phyloP scores from a whole-genome alignment of 208 protist species.

The Trypanosoma boissoni region DNA sequence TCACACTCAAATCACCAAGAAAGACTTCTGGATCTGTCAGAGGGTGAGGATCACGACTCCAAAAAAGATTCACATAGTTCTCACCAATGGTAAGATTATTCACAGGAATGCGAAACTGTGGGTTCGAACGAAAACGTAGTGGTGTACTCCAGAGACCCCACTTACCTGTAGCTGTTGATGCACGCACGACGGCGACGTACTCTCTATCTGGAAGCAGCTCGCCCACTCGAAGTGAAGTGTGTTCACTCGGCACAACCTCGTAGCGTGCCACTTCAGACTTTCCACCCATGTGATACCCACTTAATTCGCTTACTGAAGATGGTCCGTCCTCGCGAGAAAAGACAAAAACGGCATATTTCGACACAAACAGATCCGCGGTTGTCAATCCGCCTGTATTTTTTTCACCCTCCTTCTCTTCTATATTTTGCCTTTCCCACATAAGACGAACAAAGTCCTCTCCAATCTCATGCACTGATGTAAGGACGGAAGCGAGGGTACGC shows the following conservation, averaged over 20 bases:
- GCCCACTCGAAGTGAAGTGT: conserved; percentile 76
- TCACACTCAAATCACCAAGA: conserved; percentile 79
- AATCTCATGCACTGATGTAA: conserved; percentile 85
- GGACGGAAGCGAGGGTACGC: conserved; percentile 79
- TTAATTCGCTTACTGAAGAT: conserved; percentile 41
- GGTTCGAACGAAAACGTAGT: conserved; percentile 83
- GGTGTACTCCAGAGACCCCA: conserved; percentile 89
- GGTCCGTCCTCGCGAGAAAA: conserved; percentile 43
- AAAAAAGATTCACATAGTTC: conserved; percentile 89
- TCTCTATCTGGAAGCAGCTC: conserved; percentile 81
- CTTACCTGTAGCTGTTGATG: conserved; percentile 69
- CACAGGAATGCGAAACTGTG: conserved; percentile 84
- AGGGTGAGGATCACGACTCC: conserved; percentile 61
- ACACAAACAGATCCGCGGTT: conserved; percentile 66
- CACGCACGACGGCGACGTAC: conserved; percentile 87
- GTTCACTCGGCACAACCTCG: conserved; percentile 65
- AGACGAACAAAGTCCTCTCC: conserved; percentile 90
- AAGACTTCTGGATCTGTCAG: conserved; percentile 47
- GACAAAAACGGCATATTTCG: conserved; percentile 80
- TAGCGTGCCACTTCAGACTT: conserved; percentile 61
- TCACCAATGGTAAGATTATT: conserved; percentile 89
- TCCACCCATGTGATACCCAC: conserved; percentile 74
- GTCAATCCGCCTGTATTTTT: conserved; percentile 22
- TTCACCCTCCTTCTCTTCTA: conserved; percentile 20
- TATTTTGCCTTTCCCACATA: conserved; percentile 77